phyloP scores from a whole-genome alignment of 148 eudicot species.

The Vaccinium vitisidaea region DNA sequence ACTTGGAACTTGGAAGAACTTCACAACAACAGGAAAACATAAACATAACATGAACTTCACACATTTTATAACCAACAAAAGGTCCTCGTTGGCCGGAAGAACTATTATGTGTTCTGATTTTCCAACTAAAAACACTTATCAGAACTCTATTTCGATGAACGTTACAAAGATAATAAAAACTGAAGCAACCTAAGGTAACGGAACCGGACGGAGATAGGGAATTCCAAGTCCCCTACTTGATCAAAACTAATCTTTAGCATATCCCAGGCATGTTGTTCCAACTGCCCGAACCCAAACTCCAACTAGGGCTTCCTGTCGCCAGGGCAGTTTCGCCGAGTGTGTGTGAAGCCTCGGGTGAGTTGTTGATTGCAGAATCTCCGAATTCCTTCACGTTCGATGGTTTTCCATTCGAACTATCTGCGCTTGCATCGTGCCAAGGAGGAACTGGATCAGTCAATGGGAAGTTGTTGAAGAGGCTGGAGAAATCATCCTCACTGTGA shows the following conservation, averaged over 20 bases:
- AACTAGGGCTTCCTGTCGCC: conserved; percentile 26
- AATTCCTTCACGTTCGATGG: conserved; percentile 26
- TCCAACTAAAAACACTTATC: neutral
- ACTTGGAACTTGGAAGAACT: neutral
- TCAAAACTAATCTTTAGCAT: conserved; percentile 16
- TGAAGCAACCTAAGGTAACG: neutral
- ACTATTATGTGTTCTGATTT: neutral
- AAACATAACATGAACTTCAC: neutral
- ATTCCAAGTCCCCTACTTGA: neutral
- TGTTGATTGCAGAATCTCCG: conserved; percentile 25
- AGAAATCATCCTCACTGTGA: conserved; percentile 52
- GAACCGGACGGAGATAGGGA: neutral
- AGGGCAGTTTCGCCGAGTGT: conserved; percentile 23
- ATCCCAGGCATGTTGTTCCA: conserved; percentile 73
- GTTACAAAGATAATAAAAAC: neutral
- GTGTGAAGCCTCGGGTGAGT: conserved; percentile 21
- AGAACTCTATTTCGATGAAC: neutral
- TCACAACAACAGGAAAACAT: neutral
- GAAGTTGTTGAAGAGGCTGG: conserved; percentile 63
- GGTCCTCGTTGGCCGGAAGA: neutral
- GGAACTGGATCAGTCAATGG: conserved; percentile 52
- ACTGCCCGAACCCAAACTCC: conserved; percentile 36
- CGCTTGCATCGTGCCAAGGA: conserved; percentile 44
- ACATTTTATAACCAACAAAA: neutral
- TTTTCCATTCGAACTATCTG: conserved; percentile 32